Evolutionary conservation across 306 rosid genomes (phyloP), one percentile per base, ranked within the genome.

Genomic region (Citrullus mucosospermus): DNA sequence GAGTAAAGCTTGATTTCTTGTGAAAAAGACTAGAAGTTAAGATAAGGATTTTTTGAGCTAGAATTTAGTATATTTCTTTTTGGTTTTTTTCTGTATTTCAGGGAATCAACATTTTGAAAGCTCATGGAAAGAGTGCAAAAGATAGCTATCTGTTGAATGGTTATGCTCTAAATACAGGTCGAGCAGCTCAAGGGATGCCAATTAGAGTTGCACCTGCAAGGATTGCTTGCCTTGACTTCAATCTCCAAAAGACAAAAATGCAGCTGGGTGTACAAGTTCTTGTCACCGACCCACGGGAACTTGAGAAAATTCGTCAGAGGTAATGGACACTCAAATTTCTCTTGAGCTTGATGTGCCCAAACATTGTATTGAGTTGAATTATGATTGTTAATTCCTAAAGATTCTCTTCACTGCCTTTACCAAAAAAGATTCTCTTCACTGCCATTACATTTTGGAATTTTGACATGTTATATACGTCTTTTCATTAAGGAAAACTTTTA

Each of bases 101-200:
- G 97, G 99, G 96, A 77, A 92, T 92, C 78, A 95, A 92, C 85
- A 78, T 95, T 83, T 87, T 95, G 91, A 95, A 95, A 89, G 99
- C 93, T 81, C 99, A 95, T 81, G 99, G 99, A 57, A 86, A 95
- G 83, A 95, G 97, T 85, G 97, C 97, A 25, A 88, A 81, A 84
- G 99, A 95, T 14, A 95, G 99, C 87, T 92, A 85, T 87, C 86
- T 95, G 74, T 85, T 96, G 90, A 96, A 88, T 82, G 99, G 99
- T 17, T 96, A 90, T 89, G 99, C 98, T 66, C 81, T 96, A 85
- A 89, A 96, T 81, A 88, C 91, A 57, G 97, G 97, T 4, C 99
- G 98, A 78, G 97, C 99, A 81, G 93, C 99, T 30, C 99, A 96
- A 88, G 99, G 99, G 81, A 96, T 96, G 99, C 97, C 99, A 56